Base-by-base conservation (phyloP, 495 filamentous ascomycete species). In the Rhizodiscina lignyota region DNA sequence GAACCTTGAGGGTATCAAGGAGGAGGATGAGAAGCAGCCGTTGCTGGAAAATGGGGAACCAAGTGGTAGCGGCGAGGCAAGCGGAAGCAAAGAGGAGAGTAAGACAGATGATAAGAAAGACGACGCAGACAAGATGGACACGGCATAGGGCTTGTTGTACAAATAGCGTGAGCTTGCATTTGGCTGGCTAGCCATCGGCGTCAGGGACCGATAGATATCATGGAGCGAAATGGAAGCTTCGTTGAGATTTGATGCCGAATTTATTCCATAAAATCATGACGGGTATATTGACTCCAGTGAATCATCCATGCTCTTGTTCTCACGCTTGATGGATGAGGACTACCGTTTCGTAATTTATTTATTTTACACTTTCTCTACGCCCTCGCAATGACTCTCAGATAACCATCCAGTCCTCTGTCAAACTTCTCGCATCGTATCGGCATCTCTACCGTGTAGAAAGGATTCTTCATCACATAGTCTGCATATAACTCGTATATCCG, bases 401-500 rank as follows among this genome's bases (percentile, higher is more conserved):
- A 82, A 34, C 66, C 74, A 47, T 64, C 67, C 48, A 97, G 56
- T 58, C 78, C 77, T 50, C 89, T 64, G 49, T 97, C 89, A 59
- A 93, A 97, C 36, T 77, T 76, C 56, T 96, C 89, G 59, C 86
- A 92, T 40, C 89, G 64, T 27, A 97, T 72, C 34, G 89, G 89
- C 89, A 96, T 97, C 63, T 97, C 89, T 20, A 87, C 64, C 53
- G 86, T 81, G 58, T 96, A 96, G 51, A 97, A 97, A 6, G 91
- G 91, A 58, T 96, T 97, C 66, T 96, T 96, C 84, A 93, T 94
- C 47, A 96, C 89, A 57, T 79, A 94, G 59, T 97, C 91, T 21
- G 81, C 71, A 59, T 94, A 97, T 34, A 96, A 60, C 56, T 96
- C 89, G 58, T 97, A 96, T 34, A 94, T 72, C 52, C 72, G 78